Percentiles rank a stretch among this genome's conserved stretches.
These are phyloP conservation scores for Lepiota brunneoincarnata DNA, from an alignment of 768 basidiomycete species.

Conservation along the genomic window DNA sequence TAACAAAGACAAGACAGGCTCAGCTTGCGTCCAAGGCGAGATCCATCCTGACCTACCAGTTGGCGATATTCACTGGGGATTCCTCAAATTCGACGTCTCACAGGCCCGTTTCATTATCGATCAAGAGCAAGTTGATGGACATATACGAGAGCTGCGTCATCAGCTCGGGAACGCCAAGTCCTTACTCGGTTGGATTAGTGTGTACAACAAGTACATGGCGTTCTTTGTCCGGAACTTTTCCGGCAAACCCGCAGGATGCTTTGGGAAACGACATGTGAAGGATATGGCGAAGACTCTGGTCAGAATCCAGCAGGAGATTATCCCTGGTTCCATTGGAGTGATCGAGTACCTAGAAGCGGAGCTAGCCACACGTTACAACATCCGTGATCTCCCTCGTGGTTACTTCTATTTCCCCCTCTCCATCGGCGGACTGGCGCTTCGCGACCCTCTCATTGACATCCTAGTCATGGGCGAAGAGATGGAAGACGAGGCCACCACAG, in stretches of 20 bases:
- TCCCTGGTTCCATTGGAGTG: slow-evolving; percentile 11
- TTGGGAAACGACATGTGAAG: slow-evolving; percentile 27
- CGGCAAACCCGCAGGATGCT: slow-evolving; percentile 30
- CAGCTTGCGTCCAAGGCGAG: slow-evolving; percentile 29
- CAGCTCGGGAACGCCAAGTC: slow-evolving; percentile 35
- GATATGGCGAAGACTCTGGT: slow-evolving; percentile 31
- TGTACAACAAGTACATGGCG: slow-evolving; percentile 37
- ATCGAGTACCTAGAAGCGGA: slow-evolving; percentile 21
- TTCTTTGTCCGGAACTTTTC: slow-evolving; percentile 36
- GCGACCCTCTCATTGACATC: slow-evolving; percentile 35
- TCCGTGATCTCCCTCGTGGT: slow-evolving; percentile 34
- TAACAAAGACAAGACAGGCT: slow-evolving; percentile 40
- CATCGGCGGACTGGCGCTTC: slow-evolving; percentile 34
- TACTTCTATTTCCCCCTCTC: slow-evolving; percentile 38
- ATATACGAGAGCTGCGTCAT: slow-evolving; percentile 35
- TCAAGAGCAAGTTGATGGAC: slow-evolving; percentile 31
- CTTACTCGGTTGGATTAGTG: slow-evolving; percentile 36
- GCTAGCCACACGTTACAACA: slow-evolving; percentile 28
- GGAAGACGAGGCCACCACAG: slow-evolving; percentile 14
- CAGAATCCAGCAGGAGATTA: slow-evolving; percentile 29
- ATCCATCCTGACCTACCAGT: slow-evolving; percentile 21
- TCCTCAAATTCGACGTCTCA: slow-evolving; percentile 32
- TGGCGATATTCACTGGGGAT: slow-evolving; percentile 39
- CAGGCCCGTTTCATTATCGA: slow-evolving; percentile 32
- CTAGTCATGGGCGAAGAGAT: slow-evolving; percentile 23